phyloP scores from a whole-genome alignment of 257 asterid species.

The Osmanthus fragrans region DNA sequence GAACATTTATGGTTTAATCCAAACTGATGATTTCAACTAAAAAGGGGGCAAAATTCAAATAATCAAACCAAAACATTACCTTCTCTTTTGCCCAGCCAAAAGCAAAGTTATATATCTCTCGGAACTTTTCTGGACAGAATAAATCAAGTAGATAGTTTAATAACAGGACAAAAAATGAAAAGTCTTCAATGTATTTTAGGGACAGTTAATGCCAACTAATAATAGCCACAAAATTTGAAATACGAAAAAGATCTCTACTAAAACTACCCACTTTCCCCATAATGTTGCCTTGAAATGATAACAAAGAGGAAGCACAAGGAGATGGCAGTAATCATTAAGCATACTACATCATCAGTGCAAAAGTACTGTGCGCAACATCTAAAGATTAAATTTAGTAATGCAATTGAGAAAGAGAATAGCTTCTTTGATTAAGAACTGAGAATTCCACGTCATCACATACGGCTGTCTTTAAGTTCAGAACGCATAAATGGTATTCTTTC shows the following conservation, averaged over 20 bases:
- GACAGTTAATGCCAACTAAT: slow-evolving; percentile 6
- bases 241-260: slow-evolving; percentile 5
- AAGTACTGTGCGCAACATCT: neutral
- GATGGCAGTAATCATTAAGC: slow-evolving; percentile 9
- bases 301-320: neutral
- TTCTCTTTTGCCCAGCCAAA: slow-evolving; percentile 99
- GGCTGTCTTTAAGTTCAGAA: slow-evolving; percentile 92
- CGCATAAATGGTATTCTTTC: slow-evolving; percentile 93
- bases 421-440: slow-evolving; percentile 14
- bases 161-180: neutral
- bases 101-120: slow-evolving; percentile 92
- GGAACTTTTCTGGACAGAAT: slow-evolving; percentile 69
- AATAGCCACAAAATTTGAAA: neutral
- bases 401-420: slow-evolving; percentile 12
- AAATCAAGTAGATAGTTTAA: slow-evolving; percentile 19
- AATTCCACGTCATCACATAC: slow-evolving; percentile 55
- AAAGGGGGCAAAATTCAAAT: neutral
- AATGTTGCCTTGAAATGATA: neutral
- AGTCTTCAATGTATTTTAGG: neutral
- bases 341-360: slow-evolving; percentile 17
- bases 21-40: slow-evolving; percentile 1
- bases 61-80: slow-evolving; percentile 44
- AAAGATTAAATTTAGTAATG: neutral
- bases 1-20: neutral
- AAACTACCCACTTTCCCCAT: neutral